Evolutionary conservation across 2,329 filamentous ascomycete species (phyloP).

Genomic region (Colletotrichum sp.): DNA sequence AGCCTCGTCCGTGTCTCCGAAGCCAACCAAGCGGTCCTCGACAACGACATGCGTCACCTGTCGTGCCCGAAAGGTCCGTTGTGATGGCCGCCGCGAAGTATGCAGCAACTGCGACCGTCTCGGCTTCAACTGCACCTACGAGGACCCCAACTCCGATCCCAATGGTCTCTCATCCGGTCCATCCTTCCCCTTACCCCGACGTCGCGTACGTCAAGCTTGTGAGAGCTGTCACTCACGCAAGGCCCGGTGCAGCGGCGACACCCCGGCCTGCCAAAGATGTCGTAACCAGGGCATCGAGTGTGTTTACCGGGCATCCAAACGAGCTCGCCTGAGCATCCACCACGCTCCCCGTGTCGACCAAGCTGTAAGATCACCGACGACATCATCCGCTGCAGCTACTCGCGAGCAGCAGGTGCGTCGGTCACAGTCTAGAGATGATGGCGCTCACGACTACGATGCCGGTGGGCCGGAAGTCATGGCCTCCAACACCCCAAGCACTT

Average conservation of each 20-base stretch:
- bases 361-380: neutral
- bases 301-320: constrained; percentile 57
- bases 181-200: constrained; percentile 44
- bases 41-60: constrained; percentile 61
- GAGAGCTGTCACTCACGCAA: constrained; percentile 64
- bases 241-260: constrained; percentile 62
- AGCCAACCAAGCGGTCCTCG: constrained; percentile 42
- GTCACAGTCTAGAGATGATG: constrained; percentile 13
- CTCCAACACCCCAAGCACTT: constrained; percentile 36
- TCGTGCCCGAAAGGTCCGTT: constrained; percentile 62
- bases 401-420: constrained; percentile 6
- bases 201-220: constrained; percentile 62
- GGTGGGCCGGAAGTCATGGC: constrained; percentile 32
- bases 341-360: constrained; percentile 3
- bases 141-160: constrained; percentile 48
- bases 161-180: constrained; percentile 40
- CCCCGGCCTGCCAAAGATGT: constrained; percentile 58
- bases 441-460: constrained; percentile 10
- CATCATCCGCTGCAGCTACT: neutral
- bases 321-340: constrained; percentile 25
- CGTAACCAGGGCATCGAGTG: constrained; percentile 60
- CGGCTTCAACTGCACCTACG: constrained; percentile 62
- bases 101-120: constrained; percentile 65
- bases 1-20: constrained; percentile 21
- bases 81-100: constrained; percentile 57